These are phyloP conservation scores for Tylopilus plumbeoviolaceoides DNA, from an alignment of 768 basidiomycete genomes.

Conservation along the genomic window DNA sequence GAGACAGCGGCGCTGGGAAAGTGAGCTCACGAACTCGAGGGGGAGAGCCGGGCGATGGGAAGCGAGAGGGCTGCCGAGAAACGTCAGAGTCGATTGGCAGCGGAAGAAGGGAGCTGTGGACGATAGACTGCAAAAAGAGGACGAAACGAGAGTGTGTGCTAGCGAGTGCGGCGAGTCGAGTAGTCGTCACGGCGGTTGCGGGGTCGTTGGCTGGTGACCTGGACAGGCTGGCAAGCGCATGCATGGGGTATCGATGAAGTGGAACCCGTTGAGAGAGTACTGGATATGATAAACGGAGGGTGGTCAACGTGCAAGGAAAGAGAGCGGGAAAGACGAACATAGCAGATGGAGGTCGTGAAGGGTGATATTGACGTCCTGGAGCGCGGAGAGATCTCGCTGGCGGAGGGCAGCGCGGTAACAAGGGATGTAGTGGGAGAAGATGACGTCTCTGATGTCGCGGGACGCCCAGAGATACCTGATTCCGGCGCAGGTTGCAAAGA, in stretches of 20 bases:
- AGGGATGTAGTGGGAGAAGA: constrained; percentile 52
- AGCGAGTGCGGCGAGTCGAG: constrained; percentile 44
- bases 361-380: constrained; percentile 47
- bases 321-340: constrained; percentile 42
- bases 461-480: constrained; percentile 33
- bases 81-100: constrained; percentile 44
- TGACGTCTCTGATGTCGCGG: constrained; percentile 33
- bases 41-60: constrained; percentile 17
- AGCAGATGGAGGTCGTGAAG: constrained; percentile 61
- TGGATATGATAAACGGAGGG: constrained; percentile 21
- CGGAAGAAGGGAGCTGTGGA: constrained; percentile 54
- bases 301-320: constrained; percentile 5
- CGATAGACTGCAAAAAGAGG: constrained; percentile 66
- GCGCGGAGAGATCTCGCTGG: constrained; percentile 36
- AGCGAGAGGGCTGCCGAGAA: constrained; percentile 25
- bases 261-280: constrained; percentile 63
- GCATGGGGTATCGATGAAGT: constrained; percentile 68
- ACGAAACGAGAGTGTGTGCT: constrained; percentile 73
- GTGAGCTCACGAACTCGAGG: constrained; percentile 51
- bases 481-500: constrained; percentile 34
- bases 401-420: constrained; percentile 47
- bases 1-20: constrained; percentile 73
- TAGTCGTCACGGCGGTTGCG: constrained; percentile 16
- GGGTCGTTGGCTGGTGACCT: constrained; percentile 31
- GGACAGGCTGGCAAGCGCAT: constrained; percentile 54